phyloP scores from a whole-genome alignment of 2,329 filamentous ascomycete genomes.

The Neoscytalidium dimidiatum region DNA sequence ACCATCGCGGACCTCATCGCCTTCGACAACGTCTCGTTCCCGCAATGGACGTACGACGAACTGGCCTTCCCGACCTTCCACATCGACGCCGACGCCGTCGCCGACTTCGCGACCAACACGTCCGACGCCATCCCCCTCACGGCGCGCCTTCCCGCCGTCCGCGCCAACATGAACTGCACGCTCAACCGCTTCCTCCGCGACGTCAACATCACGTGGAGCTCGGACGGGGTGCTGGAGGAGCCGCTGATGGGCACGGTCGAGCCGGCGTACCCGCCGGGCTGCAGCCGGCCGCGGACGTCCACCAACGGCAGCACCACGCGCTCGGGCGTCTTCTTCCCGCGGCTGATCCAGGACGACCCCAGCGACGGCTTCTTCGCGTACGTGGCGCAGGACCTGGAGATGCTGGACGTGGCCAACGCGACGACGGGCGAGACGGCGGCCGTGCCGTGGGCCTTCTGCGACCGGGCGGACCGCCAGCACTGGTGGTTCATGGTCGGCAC shows the following conservation, averaged over 20 bases:
- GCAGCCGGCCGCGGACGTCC: background rate
- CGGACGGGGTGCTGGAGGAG: background rate
- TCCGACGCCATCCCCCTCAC: background rate
- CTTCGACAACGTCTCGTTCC: background rate
- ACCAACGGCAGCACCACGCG: background rate
- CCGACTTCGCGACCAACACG: background rate
- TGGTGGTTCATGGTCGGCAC: background rate
- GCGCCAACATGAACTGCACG: background rate
- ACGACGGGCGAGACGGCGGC: background rate
- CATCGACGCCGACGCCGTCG: background rate
- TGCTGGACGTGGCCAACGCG: background rate
- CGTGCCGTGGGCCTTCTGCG: background rate
- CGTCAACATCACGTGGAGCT: background rate
- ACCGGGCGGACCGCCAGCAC: background rate
- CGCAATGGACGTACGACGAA: slow-evolving; percentile 1
- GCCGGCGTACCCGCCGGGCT: background rate
- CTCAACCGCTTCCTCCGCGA: background rate
- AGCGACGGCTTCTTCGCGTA: background rate
- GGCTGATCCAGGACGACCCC: background rate
- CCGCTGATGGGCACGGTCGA: background rate
- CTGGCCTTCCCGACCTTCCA: background rate
- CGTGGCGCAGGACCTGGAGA: background rate
- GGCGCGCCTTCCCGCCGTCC: background rate
- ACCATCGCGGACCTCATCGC: background rate
- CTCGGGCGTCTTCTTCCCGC: background rate